These are phyloP conservation scores for Mortierella sp. DNA, from an alignment of 371 early-diverging fungal species.

Conservation along the genomic window DNA sequence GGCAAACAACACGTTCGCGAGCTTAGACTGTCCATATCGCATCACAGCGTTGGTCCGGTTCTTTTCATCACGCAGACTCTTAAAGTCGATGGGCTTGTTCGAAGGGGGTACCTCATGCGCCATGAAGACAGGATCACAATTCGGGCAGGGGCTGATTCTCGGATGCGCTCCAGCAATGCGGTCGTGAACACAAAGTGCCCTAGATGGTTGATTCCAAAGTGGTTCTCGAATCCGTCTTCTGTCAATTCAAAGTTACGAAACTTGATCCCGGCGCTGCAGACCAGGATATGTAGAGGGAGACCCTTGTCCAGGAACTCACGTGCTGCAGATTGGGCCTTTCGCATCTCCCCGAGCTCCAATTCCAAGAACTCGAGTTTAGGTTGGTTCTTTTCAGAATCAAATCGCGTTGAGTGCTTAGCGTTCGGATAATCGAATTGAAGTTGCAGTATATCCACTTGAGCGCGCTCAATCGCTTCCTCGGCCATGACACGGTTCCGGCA, in stretches of 20 bases:
- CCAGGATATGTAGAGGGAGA: slow-evolving; percentile 66
- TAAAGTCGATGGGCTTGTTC: slow-evolving; percentile 46
- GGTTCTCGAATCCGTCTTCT: slow-evolving; percentile 73
- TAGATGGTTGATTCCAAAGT: slow-evolving; percentile 41
- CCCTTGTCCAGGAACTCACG: slow-evolving; percentile 58
- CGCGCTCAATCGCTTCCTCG: slow-evolving; percentile 59
- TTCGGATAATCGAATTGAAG: slow-evolving; percentile 23
- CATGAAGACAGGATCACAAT: slow-evolving; percentile 57
- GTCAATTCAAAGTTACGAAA: slow-evolving; percentile 65
- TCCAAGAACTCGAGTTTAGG: slow-evolving; percentile 60
- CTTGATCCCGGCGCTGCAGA: slow-evolving; percentile 79
- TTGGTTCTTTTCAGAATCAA: neutral
- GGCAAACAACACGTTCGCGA: slow-evolving; percentile 73
- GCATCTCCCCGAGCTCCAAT: slow-evolving; percentile 66
- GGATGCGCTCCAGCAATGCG: slow-evolving; percentile 68
- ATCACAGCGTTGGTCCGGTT: slow-evolving; percentile 20
- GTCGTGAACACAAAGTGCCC: slow-evolving; percentile 72
- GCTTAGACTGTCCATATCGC: slow-evolving; percentile 66
- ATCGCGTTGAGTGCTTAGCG: neutral
- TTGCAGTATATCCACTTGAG: slow-evolving; percentile 65
- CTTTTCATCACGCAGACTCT: slow-evolving; percentile 26
- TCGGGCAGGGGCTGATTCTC: slow-evolving; percentile 60
- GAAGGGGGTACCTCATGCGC: slow-evolving; percentile 45
- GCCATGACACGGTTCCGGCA: slow-evolving; percentile 65
- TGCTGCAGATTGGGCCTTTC: slow-evolving; percentile 63